Evolutionary conservation across 208 protist species (phyloP).

Genomic region (Acanthamoeba triangularis): DNA sequence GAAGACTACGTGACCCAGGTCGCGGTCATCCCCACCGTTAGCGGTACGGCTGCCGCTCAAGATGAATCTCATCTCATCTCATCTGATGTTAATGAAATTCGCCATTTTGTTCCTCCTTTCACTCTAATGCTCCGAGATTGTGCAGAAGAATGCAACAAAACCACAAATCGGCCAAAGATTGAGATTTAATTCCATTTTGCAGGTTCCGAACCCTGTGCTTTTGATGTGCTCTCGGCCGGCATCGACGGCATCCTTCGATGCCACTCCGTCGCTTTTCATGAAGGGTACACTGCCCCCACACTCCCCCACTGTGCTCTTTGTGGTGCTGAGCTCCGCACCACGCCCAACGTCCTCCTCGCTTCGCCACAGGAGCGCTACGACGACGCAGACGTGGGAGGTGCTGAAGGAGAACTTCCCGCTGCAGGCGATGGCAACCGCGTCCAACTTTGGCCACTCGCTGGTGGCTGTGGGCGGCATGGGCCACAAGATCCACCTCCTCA

Average conservation of each 20-base stretch:
- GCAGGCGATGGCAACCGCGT: not conserved
- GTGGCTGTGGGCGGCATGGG: conserved; percentile 30
- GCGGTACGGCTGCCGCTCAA: too few relatives aligned
- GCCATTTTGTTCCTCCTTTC: too few relatives aligned
- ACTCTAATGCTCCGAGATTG: not conserved
- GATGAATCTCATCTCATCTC: not conserved
- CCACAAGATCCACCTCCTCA: conserved; percentile 48
- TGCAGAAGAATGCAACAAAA: not conserved
- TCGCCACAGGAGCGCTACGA: not conserved
- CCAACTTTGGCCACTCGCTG: conserved; percentile 66
- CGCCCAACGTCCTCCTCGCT: not conserved
- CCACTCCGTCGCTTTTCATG: not conserved
- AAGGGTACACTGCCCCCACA: too few relatives aligned
- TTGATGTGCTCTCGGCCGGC: not conserved
- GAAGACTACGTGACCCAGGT: not conserved
- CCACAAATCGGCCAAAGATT: not conserved
- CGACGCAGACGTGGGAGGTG: not conserved
- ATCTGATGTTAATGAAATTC: not conserved
- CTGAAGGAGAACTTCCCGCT: conserved; percentile 59
- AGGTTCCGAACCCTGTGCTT: not conserved
- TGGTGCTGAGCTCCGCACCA: not conserved
- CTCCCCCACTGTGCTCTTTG: too few relatives aligned
- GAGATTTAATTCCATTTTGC: not conserved
- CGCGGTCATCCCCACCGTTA: not conserved
- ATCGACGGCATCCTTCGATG: not conserved